Evolutionary conservation across 2,329 filamentous ascomycete species (phyloP), one percentile per base, ranked within the genome.

Genomic region (Colletotrichum sp.): DNA sequence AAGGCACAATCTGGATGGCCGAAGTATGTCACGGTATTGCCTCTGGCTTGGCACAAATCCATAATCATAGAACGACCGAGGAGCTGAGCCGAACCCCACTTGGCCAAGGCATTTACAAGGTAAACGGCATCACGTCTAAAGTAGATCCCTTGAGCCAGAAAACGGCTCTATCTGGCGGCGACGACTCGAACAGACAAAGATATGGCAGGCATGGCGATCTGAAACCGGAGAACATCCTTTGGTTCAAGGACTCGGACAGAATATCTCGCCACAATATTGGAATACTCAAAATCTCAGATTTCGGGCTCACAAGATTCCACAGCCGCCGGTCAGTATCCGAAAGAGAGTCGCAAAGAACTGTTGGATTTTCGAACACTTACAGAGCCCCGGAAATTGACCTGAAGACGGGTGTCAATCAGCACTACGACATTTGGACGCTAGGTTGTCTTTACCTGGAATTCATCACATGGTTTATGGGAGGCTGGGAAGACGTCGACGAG

Each of bases 361-460:
- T 18, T 1, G 36, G 36, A 43, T 60, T 30, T 5, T 18, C 26
- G 2, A 43, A 24, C 2, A 68, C 66, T 3, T 76, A 79, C 18
- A 52, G 76, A 3, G 69, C 78, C 16, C 78, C 78, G 1, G 78
- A 79, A 28, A 71, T 65, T 10, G 72, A 79, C 4, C 30, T 77
- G 7, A 13, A 60, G 6, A 36, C 52, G 8, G 71, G 66, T 1
- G 69, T 76, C 3, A 75, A 66, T 5, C 67, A 72, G 6, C 60
- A 76, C 0, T 79, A 48, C 7, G 78, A 79, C n/a, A 69, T 79
- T 2, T 79, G 77, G 78, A 78, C 77, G 0, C 32, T 79, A 3
- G 78, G 78, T 0, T 79, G 77, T 18, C 32, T 79, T 2, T 76
- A 78, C 8, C 72, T 79, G 0, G 77, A 78, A 15, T 77, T 78